Percentiles rank a stretch among this genome's conserved stretches.
These are phyloP conservation scores for Rhodotorula paludigena DNA, from an alignment of 768 basidiomycete genomes.

Conservation along the genomic window DNA sequence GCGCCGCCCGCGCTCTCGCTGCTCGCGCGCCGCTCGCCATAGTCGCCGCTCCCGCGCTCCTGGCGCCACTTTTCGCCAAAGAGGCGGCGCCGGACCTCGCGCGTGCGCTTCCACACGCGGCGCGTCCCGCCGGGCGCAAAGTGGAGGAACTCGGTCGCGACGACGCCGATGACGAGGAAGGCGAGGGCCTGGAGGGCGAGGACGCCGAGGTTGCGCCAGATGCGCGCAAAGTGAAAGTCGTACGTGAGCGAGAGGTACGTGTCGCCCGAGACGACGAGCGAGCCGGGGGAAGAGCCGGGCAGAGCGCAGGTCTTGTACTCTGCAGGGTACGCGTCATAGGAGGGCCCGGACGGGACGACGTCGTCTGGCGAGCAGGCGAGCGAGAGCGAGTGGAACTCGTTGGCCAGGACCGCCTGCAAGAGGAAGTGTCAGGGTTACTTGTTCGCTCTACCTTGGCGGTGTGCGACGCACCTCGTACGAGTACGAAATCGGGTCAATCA, in stretches of 20 bases:
- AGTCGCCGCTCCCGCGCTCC: conserved; percentile 1
- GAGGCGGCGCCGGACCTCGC: conserved; percentile 6
- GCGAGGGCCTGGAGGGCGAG: conserved; percentile 41
- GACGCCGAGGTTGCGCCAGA: conserved; percentile 53
- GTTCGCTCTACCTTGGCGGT: too few species aligned
- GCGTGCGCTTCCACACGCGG: conserved; percentile 28
- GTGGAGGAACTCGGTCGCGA: conserved; percentile 31
- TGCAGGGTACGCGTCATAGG: conserved; percentile 18
- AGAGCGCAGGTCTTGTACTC: conserved; percentile 31
- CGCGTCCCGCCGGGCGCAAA: conserved; percentile 15
- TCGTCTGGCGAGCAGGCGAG: conserved; percentile 30
- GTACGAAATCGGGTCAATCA: conserved; percentile 43
- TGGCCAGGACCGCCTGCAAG: conserved; percentile 37
- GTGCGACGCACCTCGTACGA: conserved; percentile 40
- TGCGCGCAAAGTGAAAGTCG: conserved; percentile 47
- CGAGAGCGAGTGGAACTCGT: conserved; percentile 33
- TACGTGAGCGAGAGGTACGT: conserved; percentile 60
- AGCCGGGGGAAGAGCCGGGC: conserved; percentile 55
- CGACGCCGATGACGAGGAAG: conserved; percentile 34
- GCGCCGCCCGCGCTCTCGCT: neutral
- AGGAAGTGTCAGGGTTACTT: neutral
- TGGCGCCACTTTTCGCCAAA: conserved; percentile 17
- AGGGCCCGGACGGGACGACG: conserved; percentile 39
- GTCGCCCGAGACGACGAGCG: conserved; percentile 54
- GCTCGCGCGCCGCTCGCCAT: neutral